A percentile compares a stretch with the other conserved stretches of the same genome.
Evolutionary conservation across 805 yeast species (phyloP).

Genomic region (Pichia manshurica): DNA sequence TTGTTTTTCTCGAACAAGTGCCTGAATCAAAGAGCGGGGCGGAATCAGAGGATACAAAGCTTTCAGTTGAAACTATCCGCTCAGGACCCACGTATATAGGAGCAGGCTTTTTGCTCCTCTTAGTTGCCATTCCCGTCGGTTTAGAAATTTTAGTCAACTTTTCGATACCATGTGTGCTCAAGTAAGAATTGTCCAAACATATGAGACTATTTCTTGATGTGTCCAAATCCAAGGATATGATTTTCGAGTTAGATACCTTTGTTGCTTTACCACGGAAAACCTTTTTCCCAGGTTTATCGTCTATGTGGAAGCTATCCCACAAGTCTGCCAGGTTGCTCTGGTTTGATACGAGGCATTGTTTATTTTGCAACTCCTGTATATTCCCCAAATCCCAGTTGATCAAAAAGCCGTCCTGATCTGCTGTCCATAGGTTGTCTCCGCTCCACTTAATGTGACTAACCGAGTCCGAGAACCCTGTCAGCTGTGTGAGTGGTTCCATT

Average conservation of each 20-base stretch:
- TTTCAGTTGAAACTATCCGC: background rate
- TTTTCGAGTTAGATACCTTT: constrained; percentile 38
- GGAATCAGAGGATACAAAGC: background rate
- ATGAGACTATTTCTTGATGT: constrained; percentile 30
- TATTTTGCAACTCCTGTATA: constrained; percentile 1
- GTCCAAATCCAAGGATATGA: constrained; percentile 40
- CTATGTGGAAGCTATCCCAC: background rate
- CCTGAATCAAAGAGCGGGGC: background rate
- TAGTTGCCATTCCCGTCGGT: background rate
- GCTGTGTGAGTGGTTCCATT: constrained; percentile 43
- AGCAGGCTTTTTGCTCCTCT: background rate
- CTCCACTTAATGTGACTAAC: constrained; percentile 61
- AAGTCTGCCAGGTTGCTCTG: background rate
- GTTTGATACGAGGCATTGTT: background rate
- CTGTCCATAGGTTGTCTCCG: constrained; percentile 40
- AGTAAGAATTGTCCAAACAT: constrained; percentile 49
- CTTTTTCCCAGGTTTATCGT: background rate
- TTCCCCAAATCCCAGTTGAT: constrained; percentile 45
- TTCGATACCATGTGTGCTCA: constrained; percentile 43
- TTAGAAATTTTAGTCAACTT: too few species aligned
- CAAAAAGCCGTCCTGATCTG: constrained; percentile 62
- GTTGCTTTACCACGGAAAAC: background rate
- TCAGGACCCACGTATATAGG: background rate
- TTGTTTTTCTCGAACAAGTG: background rate
- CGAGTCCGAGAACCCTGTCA: constrained; percentile 51